Conservation (phyloP, 768 basidiomycete species). For the Phylloporus sp. region DNA sequence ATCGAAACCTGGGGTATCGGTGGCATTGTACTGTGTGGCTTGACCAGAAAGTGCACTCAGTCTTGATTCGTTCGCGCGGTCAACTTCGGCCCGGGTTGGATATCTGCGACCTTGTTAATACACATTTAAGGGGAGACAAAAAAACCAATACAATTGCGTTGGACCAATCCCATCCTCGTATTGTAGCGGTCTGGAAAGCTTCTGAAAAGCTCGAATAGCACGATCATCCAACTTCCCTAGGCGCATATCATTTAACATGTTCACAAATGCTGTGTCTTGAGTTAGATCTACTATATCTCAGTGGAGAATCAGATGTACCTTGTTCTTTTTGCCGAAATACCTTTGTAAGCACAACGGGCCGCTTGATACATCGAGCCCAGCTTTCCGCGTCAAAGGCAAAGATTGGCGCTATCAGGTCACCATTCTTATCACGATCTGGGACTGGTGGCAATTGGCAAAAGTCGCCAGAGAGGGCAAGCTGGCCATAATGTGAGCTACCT, state of each 20-base stretch:
- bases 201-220: constrained; percentile 46
- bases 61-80: constrained; percentile 56
- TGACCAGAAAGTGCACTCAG: constrained; percentile 41
- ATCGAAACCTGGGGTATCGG: constrained; percentile 46
- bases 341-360: constrained; percentile 53
- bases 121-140: neutral
- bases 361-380: constrained; percentile 67
- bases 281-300: neutral
- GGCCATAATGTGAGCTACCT: neutral
- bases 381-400: constrained; percentile 80
- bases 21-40: constrained; percentile 38
- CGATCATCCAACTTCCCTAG: constrained; percentile 56
- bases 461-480: constrained; percentile 85
- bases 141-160: constrained; percentile 62
- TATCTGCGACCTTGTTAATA: constrained; percentile 42
- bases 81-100: constrained; percentile 70
- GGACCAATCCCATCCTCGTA: constrained; percentile 77
- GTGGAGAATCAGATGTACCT: constrained; percentile 34
- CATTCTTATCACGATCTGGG: constrained; percentile 44
- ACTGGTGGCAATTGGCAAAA: constrained; percentile 92
- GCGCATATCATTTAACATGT: constrained; percentile 87
- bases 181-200: constrained; percentile 50
- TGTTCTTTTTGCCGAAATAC: constrained; percentile 91
- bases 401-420: constrained; percentile 42
- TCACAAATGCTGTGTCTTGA: constrained; percentile 53